Percentiles rank a stretch among this genome's conserved stretches.
Conservation (phyloP, 495 filamentous ascomycete genomes). For the Penicillium macrosclerotiorum region DNA sequence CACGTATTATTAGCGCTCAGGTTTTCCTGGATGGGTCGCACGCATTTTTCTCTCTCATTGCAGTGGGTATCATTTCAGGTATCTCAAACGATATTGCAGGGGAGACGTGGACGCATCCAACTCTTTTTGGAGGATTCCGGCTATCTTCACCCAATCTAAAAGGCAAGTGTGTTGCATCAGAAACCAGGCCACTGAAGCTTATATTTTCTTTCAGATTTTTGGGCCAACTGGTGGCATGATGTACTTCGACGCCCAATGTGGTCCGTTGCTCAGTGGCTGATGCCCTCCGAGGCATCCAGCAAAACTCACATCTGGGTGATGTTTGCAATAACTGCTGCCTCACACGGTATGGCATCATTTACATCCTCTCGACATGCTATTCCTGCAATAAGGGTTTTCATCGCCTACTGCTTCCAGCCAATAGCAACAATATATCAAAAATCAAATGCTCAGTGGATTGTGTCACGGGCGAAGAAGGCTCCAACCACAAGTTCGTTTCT, state of each 20-base stretch:
- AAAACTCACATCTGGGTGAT: background rate
- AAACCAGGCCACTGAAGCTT: background rate
- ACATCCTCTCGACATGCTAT: background rate
- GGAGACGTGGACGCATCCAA: background rate
- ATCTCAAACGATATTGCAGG: background rate
- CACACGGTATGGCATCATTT: slow-evolving; percentile 2
- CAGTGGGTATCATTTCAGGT: background rate
- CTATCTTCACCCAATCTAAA: background rate
- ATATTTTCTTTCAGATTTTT: background rate
- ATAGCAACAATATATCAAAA: background rate
- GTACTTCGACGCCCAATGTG: slow-evolving; percentile 1
- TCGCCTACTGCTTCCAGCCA: background rate
- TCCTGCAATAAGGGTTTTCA: background rate
- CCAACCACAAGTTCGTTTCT: background rate
- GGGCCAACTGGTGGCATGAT: slow-evolving; percentile 1
- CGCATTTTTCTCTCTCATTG: background rate
- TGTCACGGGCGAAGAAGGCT: background rate
- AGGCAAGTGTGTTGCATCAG: background rate
- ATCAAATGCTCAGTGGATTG: background rate
- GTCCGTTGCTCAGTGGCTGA: background rate
- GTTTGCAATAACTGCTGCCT: background rate
- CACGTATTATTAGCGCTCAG: background rate
- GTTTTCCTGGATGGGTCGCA: background rate
- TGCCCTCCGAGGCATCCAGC: background rate
- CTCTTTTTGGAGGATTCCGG: background rate